Percentiles rank a stretch among this genome's conserved stretches.
phyloP scores from a whole-genome alignment of 805 yeast genomes.

The Pichia californica region DNA sequence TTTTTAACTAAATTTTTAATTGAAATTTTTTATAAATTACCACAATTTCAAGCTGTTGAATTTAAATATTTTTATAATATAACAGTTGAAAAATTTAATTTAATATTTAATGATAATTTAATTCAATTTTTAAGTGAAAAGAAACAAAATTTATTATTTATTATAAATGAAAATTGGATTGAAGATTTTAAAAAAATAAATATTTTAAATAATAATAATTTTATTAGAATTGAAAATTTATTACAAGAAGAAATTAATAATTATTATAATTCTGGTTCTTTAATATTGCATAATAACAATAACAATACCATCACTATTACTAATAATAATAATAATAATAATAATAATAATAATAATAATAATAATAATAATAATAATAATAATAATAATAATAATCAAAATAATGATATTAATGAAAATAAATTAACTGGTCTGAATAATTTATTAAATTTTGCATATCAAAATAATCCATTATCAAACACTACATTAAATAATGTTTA shows the following conservation, averaged over 20 bases:
- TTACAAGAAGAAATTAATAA: conserved; percentile 23
- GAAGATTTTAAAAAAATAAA: conserved; percentile 24
- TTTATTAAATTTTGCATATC: conserved; percentile 26
- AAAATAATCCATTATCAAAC: conserved; percentile 24
- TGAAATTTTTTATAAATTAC: conserved; percentile 52
- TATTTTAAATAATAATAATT: conserved; percentile 25
- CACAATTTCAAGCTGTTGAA: conserved; percentile 55
- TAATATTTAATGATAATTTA: conserved; percentile 24
- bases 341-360: no score
- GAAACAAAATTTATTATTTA: conserved; percentile 28
- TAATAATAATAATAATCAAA: no score
- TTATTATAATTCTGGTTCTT: conserved; percentile 21
- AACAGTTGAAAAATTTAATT: conserved; percentile 29
- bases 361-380: no score
- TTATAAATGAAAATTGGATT: conserved; percentile 30
- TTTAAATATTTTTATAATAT: conserved; percentile 39
- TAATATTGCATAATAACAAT: conserved; percentile 8
- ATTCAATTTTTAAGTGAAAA: conserved; percentile 25
- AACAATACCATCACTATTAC: not conserved
- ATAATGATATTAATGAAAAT: conserved; percentile 8
- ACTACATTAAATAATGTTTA: conserved; percentile 21
- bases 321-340: not conserved
- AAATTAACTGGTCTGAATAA: conserved; percentile 24
- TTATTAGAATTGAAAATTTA: conserved; percentile 20
- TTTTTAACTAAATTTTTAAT: conserved; percentile 58